Evolutionary conservation across 2,329 filamentous ascomycete species (phyloP).

Genomic region (Amylocarpus encephaloides): DNA sequence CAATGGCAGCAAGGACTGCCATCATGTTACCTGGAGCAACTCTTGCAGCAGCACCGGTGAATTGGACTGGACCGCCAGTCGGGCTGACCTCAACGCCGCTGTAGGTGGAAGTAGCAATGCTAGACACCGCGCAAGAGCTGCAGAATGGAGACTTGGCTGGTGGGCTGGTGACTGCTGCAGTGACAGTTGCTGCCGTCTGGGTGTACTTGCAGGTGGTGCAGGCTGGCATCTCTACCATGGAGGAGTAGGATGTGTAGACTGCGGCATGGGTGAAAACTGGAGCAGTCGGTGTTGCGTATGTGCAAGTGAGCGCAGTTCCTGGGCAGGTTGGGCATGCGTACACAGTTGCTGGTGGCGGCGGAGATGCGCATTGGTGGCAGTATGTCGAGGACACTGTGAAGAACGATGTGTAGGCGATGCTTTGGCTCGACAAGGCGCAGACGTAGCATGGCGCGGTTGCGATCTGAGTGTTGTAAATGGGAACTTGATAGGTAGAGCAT

Average conservation of each 20-base stretch:
- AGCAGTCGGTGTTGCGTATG: slow-evolving; percentile 1
- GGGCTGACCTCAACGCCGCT: neutral
- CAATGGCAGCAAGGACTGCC: neutral
- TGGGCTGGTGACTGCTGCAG: neutral
- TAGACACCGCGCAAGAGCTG: slow-evolving; percentile 1
- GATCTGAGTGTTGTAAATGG: slow-evolving; percentile 11
- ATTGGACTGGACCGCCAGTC: neutral
- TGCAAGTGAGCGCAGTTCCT: slow-evolving; percentile 2
- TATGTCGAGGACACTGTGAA: slow-evolving; percentile 8
- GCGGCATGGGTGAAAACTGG: neutral
- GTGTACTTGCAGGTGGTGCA: neutral
- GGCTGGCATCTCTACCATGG: neutral
- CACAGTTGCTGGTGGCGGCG: slow-evolving; percentile 4
- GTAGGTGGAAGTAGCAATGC: neutral
- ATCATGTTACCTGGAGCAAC: neutral
- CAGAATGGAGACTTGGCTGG: slow-evolving; percentile 1
- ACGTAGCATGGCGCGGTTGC: slow-evolving; percentile 7
- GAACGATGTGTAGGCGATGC: slow-evolving; percentile 2
- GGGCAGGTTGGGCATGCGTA: slow-evolving; percentile 7
- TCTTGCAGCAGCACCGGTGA: slow-evolving; percentile 6
- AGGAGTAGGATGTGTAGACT: slow-evolving; percentile 4
- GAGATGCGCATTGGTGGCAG: slow-evolving; percentile 3
- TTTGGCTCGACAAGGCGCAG: slow-evolving; percentile 7
- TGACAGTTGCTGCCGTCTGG: neutral
- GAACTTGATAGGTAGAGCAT: slow-evolving; percentile 5